Base-by-base conservation (phyloP, 2,329 filamentous ascomycete species). In the Colletotrichum incanum region DNA sequence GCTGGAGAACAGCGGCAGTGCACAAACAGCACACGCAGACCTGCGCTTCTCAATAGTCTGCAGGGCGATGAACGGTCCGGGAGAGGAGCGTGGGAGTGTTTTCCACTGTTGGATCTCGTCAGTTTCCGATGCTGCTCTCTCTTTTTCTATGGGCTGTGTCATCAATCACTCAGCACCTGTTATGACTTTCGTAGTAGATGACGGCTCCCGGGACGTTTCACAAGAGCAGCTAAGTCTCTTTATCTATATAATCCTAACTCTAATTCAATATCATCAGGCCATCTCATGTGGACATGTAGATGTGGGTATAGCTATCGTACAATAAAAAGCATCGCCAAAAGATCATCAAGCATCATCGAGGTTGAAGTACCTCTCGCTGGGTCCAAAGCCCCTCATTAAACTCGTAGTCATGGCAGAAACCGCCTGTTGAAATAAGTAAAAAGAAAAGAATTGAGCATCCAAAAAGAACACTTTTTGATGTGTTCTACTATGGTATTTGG, bases 261-360 rank as follows among this genome's bases (percentile, higher is more conserved):
- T 37, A 55, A 37, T 23, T n/a, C 31, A 6, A 55, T 5, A 23
- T 31, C 20, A 18, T 55, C 20, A 12, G 34, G 3, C 54, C 34
- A 39, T 23, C n/a, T 16, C 34, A 39, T 41, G 31, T n/a, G n/a
- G 9, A 7, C 34, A 26, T 62, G n/a, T 50, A 52, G 14, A 28
- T 45, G 39, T 9, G 60, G 60, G 45, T 50, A 62, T 62, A 50
- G 37, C 7, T 28, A 50, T 50, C 34, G 60, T 62, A 62, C 45
- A 28, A 20, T 62, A 14, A 1, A 62, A 31, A 28, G 16, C 31
- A 20, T 45, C 28, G 18, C n/a, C 6, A 11, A 61, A 61, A 47
- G 0, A 26, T 62, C 59, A 39, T 62, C 14, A 39, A 50, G 31
- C 31, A 41, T 62, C 45, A 26, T 62, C n/a, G n/a, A 49, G 20